phyloP scores from a whole-genome alignment of 768 basidiomycete species.

The Phylloporus sp. region DNA sequence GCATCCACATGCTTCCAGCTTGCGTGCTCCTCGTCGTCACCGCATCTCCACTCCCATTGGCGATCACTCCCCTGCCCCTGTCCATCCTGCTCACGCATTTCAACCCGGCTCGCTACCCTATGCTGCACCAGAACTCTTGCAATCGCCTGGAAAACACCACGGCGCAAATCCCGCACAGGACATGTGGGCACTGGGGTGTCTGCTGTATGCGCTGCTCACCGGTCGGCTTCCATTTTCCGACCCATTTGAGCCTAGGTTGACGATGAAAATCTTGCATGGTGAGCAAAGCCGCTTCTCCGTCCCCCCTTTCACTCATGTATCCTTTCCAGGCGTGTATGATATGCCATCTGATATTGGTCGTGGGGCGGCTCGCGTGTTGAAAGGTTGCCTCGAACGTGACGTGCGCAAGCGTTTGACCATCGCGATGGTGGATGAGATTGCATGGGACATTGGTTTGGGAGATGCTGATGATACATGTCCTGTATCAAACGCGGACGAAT shows the following conservation, averaged over 20 bases:
- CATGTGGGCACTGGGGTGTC: constrained; percentile 92
- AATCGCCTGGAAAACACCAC: constrained; percentile 33
- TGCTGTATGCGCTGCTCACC: constrained; percentile 80
- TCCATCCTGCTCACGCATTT: constrained; percentile 38
- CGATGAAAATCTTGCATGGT: constrained; percentile 89
- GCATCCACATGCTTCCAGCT: constrained; percentile 11
- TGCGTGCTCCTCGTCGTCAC: constrained; percentile 42
- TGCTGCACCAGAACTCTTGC: constrained; percentile 82
- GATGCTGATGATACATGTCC: constrained; percentile 36
- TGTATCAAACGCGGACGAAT: constrained; percentile 26
- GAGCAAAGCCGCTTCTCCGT: constrained; percentile 27
- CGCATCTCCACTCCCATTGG: constrained; percentile 43
- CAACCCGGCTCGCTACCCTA: constrained; percentile 88
- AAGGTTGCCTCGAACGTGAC: constrained; percentile 72
- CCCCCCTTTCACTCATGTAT: constrained; percentile 7
- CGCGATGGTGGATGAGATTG: constrained; percentile 69
- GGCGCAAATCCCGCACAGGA: constrained; percentile 70
- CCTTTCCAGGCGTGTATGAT: constrained; percentile 52
- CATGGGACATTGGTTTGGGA: constrained; percentile 76
- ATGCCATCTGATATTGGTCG: constrained; percentile 52
- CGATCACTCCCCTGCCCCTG: constrained; percentile 22
- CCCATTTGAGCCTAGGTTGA: constrained; percentile 84
- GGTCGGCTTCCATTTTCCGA: constrained; percentile 87
- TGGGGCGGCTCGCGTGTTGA: constrained; percentile 63
- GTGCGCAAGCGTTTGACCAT: constrained; percentile 71